phyloP scores from a whole-genome alignment of 257 asterid genomes.

The Ligustrum vulgare region DNA sequence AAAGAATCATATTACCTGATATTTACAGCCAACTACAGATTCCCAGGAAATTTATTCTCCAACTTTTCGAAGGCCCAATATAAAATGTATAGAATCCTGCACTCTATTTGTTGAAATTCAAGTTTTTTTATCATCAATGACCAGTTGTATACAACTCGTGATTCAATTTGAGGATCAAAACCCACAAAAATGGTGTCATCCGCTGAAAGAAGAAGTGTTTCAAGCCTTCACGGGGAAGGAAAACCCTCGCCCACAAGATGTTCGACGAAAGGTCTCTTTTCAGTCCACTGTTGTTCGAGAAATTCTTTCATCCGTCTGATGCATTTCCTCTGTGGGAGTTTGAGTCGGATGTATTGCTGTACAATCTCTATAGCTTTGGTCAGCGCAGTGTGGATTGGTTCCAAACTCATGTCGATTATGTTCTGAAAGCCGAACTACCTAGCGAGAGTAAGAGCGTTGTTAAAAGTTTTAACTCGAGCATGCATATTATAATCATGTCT shows the following conservation, averaged over 20 bases:
- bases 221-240: constrained; percentile 41
- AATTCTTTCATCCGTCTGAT: constrained; percentile 91
- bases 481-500: background rate
- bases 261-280: constrained; percentile 57
- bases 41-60: constrained; percentile 49
- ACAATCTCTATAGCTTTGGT: constrained; percentile 26
- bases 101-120: constrained; percentile 1
- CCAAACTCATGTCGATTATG: constrained; percentile 51
- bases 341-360: constrained; percentile 50
- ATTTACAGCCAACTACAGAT: constrained; percentile 38
- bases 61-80: constrained; percentile 17
- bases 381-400: constrained; percentile 59
- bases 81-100: constrained; percentile 12
- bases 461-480: background rate
- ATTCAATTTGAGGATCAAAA: constrained; percentile 49
- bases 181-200: constrained; percentile 67
- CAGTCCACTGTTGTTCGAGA: constrained; percentile 74
- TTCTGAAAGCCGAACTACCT: constrained; percentile 58
- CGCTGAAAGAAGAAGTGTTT: constrained; percentile 63
- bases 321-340: constrained; percentile 93
- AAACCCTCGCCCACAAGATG: constrained; percentile 37
- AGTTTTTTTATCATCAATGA: constrained; percentile 31
- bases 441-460: constrained; percentile 37
- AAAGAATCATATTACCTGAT: constrained; percentile 38
- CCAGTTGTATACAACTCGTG: constrained; percentile 45